Evolutionary conservation across 176 grass and related monocot species (phyloP).

Genomic region (Cocos nucifera): DNA sequence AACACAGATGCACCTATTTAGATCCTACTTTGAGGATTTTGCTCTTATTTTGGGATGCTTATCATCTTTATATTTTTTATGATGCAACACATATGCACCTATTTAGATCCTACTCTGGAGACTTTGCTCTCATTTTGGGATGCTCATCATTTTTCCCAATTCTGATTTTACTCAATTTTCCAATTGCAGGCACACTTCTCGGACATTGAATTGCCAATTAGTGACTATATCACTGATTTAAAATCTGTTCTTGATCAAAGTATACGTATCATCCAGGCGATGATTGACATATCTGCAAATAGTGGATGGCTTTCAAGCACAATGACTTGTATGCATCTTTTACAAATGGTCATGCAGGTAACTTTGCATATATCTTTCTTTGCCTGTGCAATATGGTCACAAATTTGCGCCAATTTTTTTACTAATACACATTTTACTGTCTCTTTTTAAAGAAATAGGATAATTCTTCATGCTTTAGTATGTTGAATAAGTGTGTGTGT

Average conservation of each 20-base stretch:
- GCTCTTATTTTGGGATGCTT: neutral
- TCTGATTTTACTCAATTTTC: slow-evolving; percentile 17
- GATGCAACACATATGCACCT: neutral
- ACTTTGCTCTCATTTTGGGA: neutral
- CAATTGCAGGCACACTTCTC: slow-evolving; percentile 80
- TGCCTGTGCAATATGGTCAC: neutral
- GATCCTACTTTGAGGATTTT: neutral
- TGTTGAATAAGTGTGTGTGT: no score
- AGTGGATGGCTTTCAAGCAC: slow-evolving; percentile 92
- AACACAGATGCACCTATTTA: neutral
- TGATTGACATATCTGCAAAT: slow-evolving; percentile 97
- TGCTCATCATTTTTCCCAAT: neutral
- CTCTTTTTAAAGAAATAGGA: no score
- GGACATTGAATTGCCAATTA: slow-evolving; percentile 73
- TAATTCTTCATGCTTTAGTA: no score
- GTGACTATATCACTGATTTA: slow-evolving; percentile 82
- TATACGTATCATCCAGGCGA: slow-evolving; percentile 93
- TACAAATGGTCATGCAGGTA: slow-evolving; percentile 99
- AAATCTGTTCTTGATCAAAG: slow-evolving; percentile 99
- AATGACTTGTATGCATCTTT: slow-evolving; percentile 85
- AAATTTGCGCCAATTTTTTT: no score
- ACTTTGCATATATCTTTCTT: slow-evolving; percentile 15
- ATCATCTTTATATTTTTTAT: neutral
- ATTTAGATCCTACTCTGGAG: neutral
- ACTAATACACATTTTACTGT: no score